Evolutionary conservation across 257 asterid genomes (phyloP).

Genomic region (Solanum chiquidenum): DNA sequence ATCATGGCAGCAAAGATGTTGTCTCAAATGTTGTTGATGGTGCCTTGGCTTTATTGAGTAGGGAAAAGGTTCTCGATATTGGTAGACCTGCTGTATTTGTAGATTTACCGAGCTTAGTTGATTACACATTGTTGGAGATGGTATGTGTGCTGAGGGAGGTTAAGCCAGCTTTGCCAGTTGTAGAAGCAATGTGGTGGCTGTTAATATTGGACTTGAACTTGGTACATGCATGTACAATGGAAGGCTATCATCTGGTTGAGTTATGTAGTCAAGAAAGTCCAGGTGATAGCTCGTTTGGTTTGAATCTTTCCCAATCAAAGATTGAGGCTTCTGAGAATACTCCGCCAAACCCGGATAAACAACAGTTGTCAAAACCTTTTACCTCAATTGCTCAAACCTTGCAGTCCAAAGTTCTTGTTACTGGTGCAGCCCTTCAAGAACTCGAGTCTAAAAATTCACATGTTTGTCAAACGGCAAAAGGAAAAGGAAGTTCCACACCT

Average conservation of each 20-base stretch:
- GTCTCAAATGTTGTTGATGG: slow-evolving; percentile 57
- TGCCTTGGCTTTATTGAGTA: slow-evolving; percentile 45
- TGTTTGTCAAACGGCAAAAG: slow-evolving; percentile 6
- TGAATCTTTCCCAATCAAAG: slow-evolving; percentile 2
- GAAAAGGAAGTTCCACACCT: slow-evolving; percentile 20
- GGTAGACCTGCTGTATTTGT: slow-evolving; percentile 26
- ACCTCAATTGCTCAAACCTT: slow-evolving; percentile 9
- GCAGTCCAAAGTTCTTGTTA: slow-evolving; percentile 11
- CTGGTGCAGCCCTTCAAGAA: slow-evolving; percentile 8
- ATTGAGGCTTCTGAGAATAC: slow-evolving; percentile 15
- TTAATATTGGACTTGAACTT: slow-evolving; percentile 62
- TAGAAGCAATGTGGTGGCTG: slow-evolving; percentile 73
- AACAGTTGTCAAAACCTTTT: slow-evolving; percentile 5
- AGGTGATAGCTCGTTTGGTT: slow-evolving; percentile 6
- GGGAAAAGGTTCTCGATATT: slow-evolving; percentile 22
- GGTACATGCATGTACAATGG: slow-evolving; percentile 40
- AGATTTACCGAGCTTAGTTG: slow-evolving; percentile 42
- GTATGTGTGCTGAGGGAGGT: slow-evolving; percentile 58
- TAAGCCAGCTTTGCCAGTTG: slow-evolving; percentile 38
- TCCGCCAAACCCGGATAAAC: slow-evolving; percentile 13
- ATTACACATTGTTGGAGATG: slow-evolving; percentile 72
- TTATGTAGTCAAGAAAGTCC: slow-evolving; percentile 15
- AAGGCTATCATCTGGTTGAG: slow-evolving; percentile 19
- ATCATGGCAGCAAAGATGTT: slow-evolving; percentile 52
- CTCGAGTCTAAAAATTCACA: slow-evolving; percentile 7